Conservation (phyloP, 352 stramenopile species). For the Globisporangium camurandrum region DNA sequence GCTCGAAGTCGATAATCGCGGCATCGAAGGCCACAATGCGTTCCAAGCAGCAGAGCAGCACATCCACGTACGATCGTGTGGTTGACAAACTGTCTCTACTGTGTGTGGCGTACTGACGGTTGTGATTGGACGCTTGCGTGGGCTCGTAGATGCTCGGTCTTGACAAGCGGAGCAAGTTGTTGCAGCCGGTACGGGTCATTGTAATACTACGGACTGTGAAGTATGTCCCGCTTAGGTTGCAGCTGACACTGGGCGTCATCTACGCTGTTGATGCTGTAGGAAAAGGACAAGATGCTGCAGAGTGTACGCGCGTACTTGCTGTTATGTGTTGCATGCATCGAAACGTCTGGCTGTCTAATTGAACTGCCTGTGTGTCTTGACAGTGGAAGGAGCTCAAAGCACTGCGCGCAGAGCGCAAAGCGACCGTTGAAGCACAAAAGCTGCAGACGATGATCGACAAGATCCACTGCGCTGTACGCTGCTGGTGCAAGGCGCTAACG, state of each 20-base stretch:
- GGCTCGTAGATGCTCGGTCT: conserved; percentile 18
- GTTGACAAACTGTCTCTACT: too few species aligned
- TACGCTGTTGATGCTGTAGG: conserved; percentile 8
- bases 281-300: conserved; percentile 30
- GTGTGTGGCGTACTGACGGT: not conserved
- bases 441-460: conserved; percentile 25
- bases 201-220: not conserved
- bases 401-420: conserved; percentile 24
- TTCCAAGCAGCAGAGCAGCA: conserved; percentile 37
- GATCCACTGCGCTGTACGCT: conserved; percentile 25
- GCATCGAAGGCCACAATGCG: conserved; percentile 26
- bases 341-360: not conserved
- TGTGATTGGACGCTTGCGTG: not conserved
- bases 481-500: not conserved
- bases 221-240: too few species aligned
- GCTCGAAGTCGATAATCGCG: conserved; percentile 61
- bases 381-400: conserved; percentile 43
- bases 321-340: too few species aligned
- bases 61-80: conserved; percentile 23
- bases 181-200: conserved; percentile 19
- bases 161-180: conserved; percentile 21
- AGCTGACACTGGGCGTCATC: not conserved
- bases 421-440: conserved; percentile 21
- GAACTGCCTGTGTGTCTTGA: too few species aligned
- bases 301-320: conserved; percentile 11